Conservation (phyloP, 202 grass and related monocot species). For the Saccharum hybrid region DNA sequence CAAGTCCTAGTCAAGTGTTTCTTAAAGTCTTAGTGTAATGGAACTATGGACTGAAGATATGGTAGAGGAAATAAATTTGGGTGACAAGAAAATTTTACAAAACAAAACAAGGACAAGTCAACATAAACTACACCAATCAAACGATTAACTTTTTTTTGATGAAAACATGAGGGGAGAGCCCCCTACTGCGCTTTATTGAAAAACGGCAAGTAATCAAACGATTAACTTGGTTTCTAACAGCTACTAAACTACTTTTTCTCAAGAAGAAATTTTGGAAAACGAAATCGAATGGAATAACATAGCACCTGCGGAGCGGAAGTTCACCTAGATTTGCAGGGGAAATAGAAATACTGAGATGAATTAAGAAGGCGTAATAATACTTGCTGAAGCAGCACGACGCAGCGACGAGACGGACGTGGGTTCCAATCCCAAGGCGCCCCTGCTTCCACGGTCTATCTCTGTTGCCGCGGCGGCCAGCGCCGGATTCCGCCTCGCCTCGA, state of each 20-base stretch:
- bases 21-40: not conserved
- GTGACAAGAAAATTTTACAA: not conserved
- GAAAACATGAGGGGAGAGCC: no score
- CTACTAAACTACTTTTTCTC: not conserved
- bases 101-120: conserved; percentile 6
- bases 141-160: no score
- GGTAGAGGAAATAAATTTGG: not conserved
- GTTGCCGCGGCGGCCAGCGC: not conserved
- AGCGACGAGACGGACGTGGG: conserved; percentile 40
- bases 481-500: conserved; percentile 23
- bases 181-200: no score
- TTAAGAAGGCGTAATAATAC: conserved; percentile 40
- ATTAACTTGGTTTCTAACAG: not conserved
- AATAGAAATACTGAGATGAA: not conserved
- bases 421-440: conserved; percentile 46
- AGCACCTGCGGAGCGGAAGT: not conserved
- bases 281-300: not conserved
- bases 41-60: not conserved
- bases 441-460: conserved; percentile 48
- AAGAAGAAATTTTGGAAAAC: not conserved
- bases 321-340: not conserved
- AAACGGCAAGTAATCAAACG: no score
- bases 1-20: conserved; percentile 6
- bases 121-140: conserved; percentile 1
- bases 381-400: conserved; percentile 39